These are phyloP conservation scores for Raffaelea albimanens DNA, from an alignment of 2,329 filamentous ascomycete species.

Conservation along the genomic window DNA sequence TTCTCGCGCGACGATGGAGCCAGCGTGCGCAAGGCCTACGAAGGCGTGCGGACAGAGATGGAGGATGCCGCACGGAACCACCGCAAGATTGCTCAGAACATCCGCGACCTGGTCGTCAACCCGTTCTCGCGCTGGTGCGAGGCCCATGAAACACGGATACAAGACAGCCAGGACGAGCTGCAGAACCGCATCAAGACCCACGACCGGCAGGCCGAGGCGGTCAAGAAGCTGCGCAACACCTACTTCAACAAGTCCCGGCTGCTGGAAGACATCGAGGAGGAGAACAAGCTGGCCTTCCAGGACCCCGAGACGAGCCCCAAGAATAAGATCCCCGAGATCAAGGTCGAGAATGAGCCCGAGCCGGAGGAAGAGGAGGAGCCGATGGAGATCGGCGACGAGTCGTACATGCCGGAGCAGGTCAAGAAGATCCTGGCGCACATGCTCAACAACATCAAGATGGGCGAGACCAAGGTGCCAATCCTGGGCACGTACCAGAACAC, in stretches of 20 bases:
- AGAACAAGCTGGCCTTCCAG: constrained; percentile 96
- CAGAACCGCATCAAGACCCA: constrained; percentile 86
- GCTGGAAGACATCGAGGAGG: constrained; percentile 93
- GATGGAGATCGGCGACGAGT: constrained; percentile 83
- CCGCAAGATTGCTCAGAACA: constrained; percentile 91
- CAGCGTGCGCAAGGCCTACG: constrained; percentile 92
- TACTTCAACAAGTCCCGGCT: constrained; percentile 99
- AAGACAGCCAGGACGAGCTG: constrained; percentile 90
- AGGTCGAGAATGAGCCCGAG: constrained; percentile 62
- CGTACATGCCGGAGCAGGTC: constrained; percentile 74
- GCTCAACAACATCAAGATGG: constrained; percentile 75
- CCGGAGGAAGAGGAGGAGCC: constrained; percentile 66
- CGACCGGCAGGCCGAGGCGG: constrained; percentile 79
- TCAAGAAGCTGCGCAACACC: constrained; percentile 86
- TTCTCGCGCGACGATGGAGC: constrained; percentile 91
- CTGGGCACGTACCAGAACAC: constrained; percentile 92
- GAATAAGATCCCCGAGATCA: constrained; percentile 61
- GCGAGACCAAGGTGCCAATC: constrained; percentile 91
- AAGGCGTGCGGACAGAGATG: constrained; percentile 89
- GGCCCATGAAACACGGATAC: constrained; percentile 80
- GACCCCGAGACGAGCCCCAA: constrained; percentile 66
- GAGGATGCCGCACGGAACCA: constrained; percentile 81
- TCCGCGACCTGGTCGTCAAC: constrained; percentile 87
- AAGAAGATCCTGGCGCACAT: constrained; percentile 86
- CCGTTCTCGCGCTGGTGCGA: constrained; percentile 96